Base-by-base conservation (phyloP, 73 alveolate species). In the Effrenium voratum region DNA sequence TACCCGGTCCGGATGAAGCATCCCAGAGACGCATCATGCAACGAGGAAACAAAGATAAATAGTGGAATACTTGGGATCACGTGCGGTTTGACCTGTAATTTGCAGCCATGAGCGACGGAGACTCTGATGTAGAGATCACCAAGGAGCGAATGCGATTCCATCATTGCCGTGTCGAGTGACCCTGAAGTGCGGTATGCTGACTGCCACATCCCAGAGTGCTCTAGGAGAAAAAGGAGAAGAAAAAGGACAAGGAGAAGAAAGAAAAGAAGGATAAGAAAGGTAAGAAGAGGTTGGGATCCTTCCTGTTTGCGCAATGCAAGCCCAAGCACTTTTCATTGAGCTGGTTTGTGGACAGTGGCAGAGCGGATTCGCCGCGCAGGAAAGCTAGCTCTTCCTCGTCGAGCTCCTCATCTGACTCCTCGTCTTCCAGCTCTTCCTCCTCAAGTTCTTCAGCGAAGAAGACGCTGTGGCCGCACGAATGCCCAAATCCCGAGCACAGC, bases 61-160 rank as follows among this genome's bases (percentile, higher is more conserved):
- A n/a, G n/a, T n/a, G n/a, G n/a, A n/a, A n/a, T n/a, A n/a, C n/a
- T n/a, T n/a, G n/a, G n/a, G n/a, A n/a, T n/a, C n/a, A n/a, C n/a
- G n/a, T n/a, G n/a, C n/a, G n/a, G n/a, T n/a, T 52, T 19, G 63
- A 8, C 8, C 63, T 0, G 34, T n/a, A 24, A 0, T 32, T 0
- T 1, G 2, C 49, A 40, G 86, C 86, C 96, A 88, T 88, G 96
- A 88, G 96, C 73, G 96, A 88, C n/a, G 96, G 66, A 22, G 96
- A 88, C 41, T 85, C 94, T 24, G 96, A 88, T 2, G 96, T 88
- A 15, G 63, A 59, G 57, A 68, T 88, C n/a, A 88, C 96, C 43
- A 88, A 88, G 86, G 96, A 40, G 68, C 49, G 84, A 2, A 32
- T 30, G 72, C 28, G 72, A 30, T 22, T 22, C 28, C n/a, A 0